Percentiles rank a stretch among this genome's conserved stretches.
These are phyloP conservation scores for Pseudozyma tsukubaensis DNA, from an alignment of 1,284 basidiomycete species.

Conservation along the genomic window DNA sequence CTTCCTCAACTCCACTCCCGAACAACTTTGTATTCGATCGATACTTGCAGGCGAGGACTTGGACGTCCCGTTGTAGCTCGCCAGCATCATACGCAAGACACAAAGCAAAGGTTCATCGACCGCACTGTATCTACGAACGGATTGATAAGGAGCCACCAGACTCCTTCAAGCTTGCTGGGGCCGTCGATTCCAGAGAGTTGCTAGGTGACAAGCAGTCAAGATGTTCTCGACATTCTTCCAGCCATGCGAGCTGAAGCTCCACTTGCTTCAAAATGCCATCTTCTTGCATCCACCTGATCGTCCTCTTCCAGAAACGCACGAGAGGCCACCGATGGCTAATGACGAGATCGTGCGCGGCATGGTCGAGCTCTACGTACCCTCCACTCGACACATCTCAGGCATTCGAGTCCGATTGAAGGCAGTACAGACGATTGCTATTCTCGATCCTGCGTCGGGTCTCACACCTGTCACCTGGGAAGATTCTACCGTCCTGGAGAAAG, in stretches of 20 bases:
- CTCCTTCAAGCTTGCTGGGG: too few relatives aligned
- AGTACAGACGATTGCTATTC: conserved; percentile 64
- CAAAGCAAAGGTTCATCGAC: not conserved
- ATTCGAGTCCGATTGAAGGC: conserved; percentile 64
- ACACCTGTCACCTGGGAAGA: conserved; percentile 65
- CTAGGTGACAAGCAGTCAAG: not conserved
- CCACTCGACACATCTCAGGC: conserved; percentile 61
- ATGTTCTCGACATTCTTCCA: conserved; percentile 65
- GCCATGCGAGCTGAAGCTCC: conserved; percentile 64
- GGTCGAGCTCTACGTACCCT: conserved; percentile 65
- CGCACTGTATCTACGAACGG: too few relatives aligned
- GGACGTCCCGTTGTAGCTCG: too few relatives aligned
- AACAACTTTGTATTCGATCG: too few relatives aligned
- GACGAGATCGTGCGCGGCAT: conserved; percentile 67
- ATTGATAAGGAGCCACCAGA: too few relatives aligned
- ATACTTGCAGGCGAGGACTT: too few relatives aligned
- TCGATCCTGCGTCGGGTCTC: conserved; percentile 56
- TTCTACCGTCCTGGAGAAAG: conserved; percentile 63
- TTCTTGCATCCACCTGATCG: conserved; percentile 64
- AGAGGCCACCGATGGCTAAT: conserved; percentile 60
- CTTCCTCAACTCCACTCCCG: too few relatives aligned
- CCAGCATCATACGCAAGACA: not conserved
- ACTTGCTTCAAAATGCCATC: conserved; percentile 64
- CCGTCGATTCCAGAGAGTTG: not conserved
- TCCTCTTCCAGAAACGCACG: conserved; percentile 52